These are phyloP conservation scores for Venturiaceae sp. DNA, from an alignment of 2,329 filamentous ascomycete genomes.

Conservation along the genomic window DNA sequence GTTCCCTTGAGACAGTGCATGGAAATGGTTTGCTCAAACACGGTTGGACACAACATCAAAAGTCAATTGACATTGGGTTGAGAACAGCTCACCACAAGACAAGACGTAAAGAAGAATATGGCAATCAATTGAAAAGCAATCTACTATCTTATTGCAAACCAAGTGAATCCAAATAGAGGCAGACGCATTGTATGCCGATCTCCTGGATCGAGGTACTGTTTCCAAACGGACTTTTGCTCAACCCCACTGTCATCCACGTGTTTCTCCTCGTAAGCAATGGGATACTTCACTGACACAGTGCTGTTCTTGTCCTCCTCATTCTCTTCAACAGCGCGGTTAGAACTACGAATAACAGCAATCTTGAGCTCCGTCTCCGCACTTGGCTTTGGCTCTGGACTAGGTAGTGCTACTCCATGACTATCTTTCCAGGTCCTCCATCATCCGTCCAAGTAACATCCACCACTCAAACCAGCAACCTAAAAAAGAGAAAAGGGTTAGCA, in stretches of 20 bases:
- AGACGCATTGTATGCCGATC: conserved; percentile 80
- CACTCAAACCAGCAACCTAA: too few species aligned
- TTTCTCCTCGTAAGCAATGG: conserved; percentile 21
- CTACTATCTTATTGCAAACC: too few species aligned
- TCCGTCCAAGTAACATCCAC: too few species aligned
- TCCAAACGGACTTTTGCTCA: conserved; percentile 52
- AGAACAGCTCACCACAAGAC: too few species aligned
- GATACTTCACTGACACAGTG: conserved; percentile 16
- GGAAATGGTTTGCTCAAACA: too few species aligned
- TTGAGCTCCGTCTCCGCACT: conserved; percentile 25
- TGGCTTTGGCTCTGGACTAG: conserved; percentile 33
- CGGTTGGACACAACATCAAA: too few species aligned
- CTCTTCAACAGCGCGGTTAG: conserved; percentile 11
- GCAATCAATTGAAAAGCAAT: too few species aligned
- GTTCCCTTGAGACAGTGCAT: too few species aligned
- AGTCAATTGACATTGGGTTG: too few species aligned
- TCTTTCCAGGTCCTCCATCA: conserved; percentile 25
- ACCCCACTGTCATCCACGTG: conserved; percentile 21
- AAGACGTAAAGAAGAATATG: too few species aligned
- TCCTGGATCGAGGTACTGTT: conserved; percentile 68
- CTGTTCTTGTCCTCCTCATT: conserved; percentile 18
- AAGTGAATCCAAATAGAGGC: conserved; percentile 49
- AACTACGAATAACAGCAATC: too few species aligned
- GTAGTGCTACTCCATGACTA: conserved; percentile 23
- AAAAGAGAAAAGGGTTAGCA: too few species aligned